Conservation (phyloP, 345 rosid genomes). For the Lagerstroemia speciosa region DNA sequence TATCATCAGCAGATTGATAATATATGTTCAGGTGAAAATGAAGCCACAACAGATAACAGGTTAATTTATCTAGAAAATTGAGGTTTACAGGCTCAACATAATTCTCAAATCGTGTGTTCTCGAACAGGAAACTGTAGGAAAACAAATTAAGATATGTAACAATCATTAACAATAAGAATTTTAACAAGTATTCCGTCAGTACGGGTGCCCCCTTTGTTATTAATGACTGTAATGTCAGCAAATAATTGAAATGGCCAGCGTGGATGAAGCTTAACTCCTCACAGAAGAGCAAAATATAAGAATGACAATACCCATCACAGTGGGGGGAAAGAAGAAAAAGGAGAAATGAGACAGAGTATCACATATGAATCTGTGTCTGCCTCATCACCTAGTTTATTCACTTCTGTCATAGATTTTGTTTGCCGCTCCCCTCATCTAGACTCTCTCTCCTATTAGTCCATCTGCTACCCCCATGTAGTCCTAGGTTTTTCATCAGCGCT, state of each 20-base stretch:
- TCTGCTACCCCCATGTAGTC: background rate
- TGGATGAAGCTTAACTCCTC: background rate
- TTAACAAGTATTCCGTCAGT: background rate
- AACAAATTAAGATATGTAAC: background rate
- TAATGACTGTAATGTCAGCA: background rate
- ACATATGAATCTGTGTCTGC: background rate
- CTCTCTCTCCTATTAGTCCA: background rate
- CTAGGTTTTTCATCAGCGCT: background rate
- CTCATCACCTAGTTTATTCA: background rate
- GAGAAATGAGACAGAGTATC: background rate
- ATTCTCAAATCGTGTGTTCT: background rate
- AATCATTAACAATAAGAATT: background rate
- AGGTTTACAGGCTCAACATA: background rate
- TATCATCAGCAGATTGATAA: background rate
- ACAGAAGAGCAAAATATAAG: background rate
- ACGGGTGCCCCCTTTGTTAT: background rate
- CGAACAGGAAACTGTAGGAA: background rate
- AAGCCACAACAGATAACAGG: background rate
- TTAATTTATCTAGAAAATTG: background rate
- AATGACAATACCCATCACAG: background rate
- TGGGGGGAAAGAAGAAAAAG: background rate
- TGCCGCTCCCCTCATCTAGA: background rate
- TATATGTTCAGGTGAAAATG: background rate
- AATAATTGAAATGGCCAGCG: background rate
- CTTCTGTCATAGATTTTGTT: background rate